These are phyloP conservation scores for Tylopilus sp. DNA, from an alignment of 768 basidiomycete genomes.

Conservation along the genomic window DNA sequence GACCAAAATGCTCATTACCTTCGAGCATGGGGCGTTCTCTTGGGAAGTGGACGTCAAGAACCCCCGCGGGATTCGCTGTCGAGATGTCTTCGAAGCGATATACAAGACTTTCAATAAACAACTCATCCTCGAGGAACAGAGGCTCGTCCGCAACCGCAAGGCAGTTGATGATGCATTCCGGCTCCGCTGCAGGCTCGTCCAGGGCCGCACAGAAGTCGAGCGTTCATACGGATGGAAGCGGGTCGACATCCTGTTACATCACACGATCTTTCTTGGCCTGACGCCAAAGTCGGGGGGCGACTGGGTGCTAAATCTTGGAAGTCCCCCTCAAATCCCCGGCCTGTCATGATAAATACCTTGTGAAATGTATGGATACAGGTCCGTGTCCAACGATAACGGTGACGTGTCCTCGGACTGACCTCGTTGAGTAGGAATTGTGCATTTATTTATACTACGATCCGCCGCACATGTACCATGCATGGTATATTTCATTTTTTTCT, in stretches of 20 bases:
- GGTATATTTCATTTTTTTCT: conserved; percentile 7
- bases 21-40: conserved; percentile 33
- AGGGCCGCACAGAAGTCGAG: conserved; percentile 40
- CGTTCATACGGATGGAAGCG: conserved; percentile 50
- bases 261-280: conserved; percentile 52
- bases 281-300: conserved; percentile 31
- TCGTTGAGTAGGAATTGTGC: conserved; percentile 17
- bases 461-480: conserved; percentile 13
- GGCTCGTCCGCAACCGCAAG: conserved; percentile 27
- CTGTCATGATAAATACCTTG: conserved; percentile 7
- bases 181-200: conserved; percentile 42
- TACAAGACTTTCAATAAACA: conserved; percentile 45
- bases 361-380: conserved; percentile 18
- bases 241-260: conserved; percentile 52
- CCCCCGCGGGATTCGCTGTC: conserved; percentile 44
- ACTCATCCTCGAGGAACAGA: conserved; percentile 44
- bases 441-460: conserved; percentile 14
- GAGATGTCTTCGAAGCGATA: conserved; percentile 59
- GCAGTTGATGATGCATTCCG: conserved; percentile 42
- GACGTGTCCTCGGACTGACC: neutral
- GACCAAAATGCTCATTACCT: conserved; percentile 50
- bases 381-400: neutral
- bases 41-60: conserved; percentile 45
- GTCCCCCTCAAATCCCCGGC: conserved; percentile 3
- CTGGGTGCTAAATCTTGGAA: conserved; percentile 36